Evolutionary conservation across 257 asterid species (phyloP).

Genomic region (Solanum ossicruentum): DNA sequence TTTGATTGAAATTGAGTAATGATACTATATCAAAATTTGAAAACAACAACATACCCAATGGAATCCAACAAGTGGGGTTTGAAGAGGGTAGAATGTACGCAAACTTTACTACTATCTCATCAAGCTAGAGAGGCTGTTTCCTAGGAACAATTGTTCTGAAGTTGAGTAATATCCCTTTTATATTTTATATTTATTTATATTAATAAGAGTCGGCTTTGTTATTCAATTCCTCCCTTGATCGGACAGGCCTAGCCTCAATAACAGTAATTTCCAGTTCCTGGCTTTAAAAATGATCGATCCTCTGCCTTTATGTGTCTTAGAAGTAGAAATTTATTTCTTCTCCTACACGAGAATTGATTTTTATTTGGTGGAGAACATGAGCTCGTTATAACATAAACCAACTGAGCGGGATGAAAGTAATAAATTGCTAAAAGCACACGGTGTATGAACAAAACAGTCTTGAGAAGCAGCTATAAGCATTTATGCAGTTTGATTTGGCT

Average conservation of each 20-base stretch:
- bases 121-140: no score
- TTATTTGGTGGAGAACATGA: not conserved
- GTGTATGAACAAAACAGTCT: not conserved
- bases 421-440: not conserved
- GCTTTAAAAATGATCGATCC: not conserved
- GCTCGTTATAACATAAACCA: not conserved
- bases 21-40: not conserved
- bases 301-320: not conserved
- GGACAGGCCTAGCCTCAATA: not conserved
- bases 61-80: no score
- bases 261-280: not conserved
- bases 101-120: no score
- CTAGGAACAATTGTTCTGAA: not conserved
- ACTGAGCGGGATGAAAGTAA: not conserved
- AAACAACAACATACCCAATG: no score
- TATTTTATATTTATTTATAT: not conserved
- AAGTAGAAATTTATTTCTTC: not conserved
- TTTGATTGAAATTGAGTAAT: not conserved
- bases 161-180: not conserved
- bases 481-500: conserved; percentile 1
- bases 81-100: no score
- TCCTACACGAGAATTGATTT: not conserved
- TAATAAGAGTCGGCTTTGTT: not conserved
- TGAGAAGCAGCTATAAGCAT: conserved; percentile 3
- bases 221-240: not conserved